These are phyloP conservation scores for Cymbidium sinense DNA, from an alignment of 106 monocot genomes.

Conservation along the genomic window DNA sequence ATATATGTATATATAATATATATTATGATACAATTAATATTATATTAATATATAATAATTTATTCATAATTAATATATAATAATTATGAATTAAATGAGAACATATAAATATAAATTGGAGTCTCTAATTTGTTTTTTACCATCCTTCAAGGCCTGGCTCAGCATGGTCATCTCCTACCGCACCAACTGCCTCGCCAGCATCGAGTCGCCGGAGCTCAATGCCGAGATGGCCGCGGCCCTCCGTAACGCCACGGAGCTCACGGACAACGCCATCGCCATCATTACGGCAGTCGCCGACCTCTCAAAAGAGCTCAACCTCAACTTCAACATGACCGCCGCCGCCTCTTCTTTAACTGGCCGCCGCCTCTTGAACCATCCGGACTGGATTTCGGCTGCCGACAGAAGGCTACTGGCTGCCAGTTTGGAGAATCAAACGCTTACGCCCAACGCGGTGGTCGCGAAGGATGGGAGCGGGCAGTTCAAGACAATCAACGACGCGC, in stretches of 20 bases:
- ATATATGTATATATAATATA: no score
- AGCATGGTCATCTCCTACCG: slow-evolving; percentile 57
- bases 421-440: no score
- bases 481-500: slow-evolving; percentile 40
- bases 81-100: no score
- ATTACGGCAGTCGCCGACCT: slow-evolving; percentile 20
- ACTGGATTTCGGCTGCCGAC: slow-evolving; percentile 27
- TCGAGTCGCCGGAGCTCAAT: slow-evolving; percentile 39
- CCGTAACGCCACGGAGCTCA: slow-evolving; percentile 34
- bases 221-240: slow-evolving; percentile 24
- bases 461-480: slow-evolving; percentile 57
- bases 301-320: slow-evolving; percentile 10
- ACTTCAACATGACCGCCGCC: background rate
- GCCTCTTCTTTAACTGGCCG: background rate
- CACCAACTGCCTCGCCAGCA: slow-evolving; percentile 54
- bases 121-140: no score
- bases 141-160: slow-evolving; percentile 31
- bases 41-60: no score
- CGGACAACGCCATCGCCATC: slow-evolving; percentile 71
- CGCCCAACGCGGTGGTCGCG: slow-evolving; percentile 44
- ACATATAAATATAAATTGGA: no score
- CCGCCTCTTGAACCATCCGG: slow-evolving; percentile 27
- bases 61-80: no score
- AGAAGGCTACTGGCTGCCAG: slow-evolving; percentile 34
- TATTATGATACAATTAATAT: no score